These are phyloP conservation scores for Bipolaris cookei DNA, from an alignment of 2,329 filamentous ascomycete genomes.

Conservation along the genomic window DNA sequence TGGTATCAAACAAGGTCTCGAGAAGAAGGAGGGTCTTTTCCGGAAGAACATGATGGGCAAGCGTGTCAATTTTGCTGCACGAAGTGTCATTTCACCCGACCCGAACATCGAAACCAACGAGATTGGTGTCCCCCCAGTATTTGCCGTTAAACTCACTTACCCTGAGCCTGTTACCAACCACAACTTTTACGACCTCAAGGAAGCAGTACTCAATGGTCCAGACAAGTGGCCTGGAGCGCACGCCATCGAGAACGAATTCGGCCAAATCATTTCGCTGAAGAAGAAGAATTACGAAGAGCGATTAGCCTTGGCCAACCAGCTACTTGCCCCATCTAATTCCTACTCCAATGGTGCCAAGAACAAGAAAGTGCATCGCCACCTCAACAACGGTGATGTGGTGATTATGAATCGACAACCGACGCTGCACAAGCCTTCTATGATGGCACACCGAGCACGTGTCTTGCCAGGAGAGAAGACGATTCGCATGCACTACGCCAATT, in stretches of 20 bases:
- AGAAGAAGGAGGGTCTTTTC: slow-evolving; percentile 99
- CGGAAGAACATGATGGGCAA: slow-evolving; percentile 99
- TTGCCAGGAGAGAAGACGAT: slow-evolving; percentile 95
- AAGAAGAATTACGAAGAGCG: slow-evolving; percentile 89
- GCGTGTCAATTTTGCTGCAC: slow-evolving; percentile 96
- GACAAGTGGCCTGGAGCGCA: slow-evolving; percentile 94
- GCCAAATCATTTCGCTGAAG: slow-evolving; percentile 85
- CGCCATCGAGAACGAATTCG: slow-evolving; percentile 94
- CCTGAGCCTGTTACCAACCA: slow-evolving; percentile 97
- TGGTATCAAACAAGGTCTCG: slow-evolving; percentile 95
- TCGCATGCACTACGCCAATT: slow-evolving; percentile 99
- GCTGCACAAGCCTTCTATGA: slow-evolving; percentile 97
- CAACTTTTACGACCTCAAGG: slow-evolving; percentile 94
- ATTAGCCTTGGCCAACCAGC: slow-evolving; percentile 86
- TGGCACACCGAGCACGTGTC: slow-evolving; percentile 93
- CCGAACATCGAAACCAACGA: slow-evolving; percentile 99
- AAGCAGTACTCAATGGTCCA: slow-evolving; percentile 92
- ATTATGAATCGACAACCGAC: slow-evolving; percentile 99
- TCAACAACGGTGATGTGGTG: slow-evolving; percentile 96
- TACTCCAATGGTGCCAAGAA: slow-evolving; percentile 77
- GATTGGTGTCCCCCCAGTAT: slow-evolving; percentile 97
- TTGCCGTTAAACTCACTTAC: slow-evolving; percentile 93
- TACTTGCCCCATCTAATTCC: slow-evolving; percentile 81
- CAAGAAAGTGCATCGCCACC: slow-evolving; percentile 95
- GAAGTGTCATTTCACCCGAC: slow-evolving; percentile 97